A percentile compares a stretch with the other conserved stretches of the same genome.
These are phyloP conservation scores for Aspergillus brunneoviolaceus DNA, from an alignment of 2,329 filamentous ascomycete species.

Conservation along the genomic window DNA sequence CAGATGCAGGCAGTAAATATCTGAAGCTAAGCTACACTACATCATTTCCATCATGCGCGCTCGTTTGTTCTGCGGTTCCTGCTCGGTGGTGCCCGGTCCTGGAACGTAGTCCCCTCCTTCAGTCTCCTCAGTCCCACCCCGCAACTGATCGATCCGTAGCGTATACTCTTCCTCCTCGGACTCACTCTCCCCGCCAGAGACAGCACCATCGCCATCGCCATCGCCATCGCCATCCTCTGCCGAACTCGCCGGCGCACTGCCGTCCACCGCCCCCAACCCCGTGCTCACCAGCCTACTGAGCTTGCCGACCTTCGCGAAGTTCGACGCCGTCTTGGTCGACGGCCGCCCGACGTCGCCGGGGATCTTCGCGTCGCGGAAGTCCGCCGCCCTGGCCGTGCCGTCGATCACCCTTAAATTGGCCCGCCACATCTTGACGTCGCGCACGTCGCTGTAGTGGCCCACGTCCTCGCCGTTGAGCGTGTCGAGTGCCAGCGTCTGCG, in stretches of 20 bases:
- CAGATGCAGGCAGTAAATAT: neutral
- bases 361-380: conserved; percentile 30
- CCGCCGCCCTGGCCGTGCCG: conserved; percentile 28
- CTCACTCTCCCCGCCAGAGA: no score
- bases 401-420: conserved; percentile 48
- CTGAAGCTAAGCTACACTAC: neutral
- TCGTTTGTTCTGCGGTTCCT: conserved; percentile 20
- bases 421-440: conserved; percentile 49
- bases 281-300: conserved; percentile 42
- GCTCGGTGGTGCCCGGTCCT: neutral
- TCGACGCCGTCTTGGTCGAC: conserved; percentile 19
- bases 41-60: conserved; percentile 8
- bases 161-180: conserved; percentile 17
- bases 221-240: conserved; percentile 19
- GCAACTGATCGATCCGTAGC: conserved; percentile 17
- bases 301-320: conserved; percentile 36
- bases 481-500: conserved; percentile 56
- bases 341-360: conserved; percentile 29
- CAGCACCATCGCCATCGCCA: conserved; percentile 6
- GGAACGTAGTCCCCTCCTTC: conserved; percentile 29
- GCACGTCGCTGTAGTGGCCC: conserved; percentile 45
- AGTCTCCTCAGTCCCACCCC: conserved; percentile 30
- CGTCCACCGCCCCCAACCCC: conserved; percentile 32
- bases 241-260: conserved; percentile 28
- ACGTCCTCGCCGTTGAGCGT: conserved; percentile 56